Base-by-base conservation (phyloP, 345 rosid species). In the Aegle marmelos region DNA sequence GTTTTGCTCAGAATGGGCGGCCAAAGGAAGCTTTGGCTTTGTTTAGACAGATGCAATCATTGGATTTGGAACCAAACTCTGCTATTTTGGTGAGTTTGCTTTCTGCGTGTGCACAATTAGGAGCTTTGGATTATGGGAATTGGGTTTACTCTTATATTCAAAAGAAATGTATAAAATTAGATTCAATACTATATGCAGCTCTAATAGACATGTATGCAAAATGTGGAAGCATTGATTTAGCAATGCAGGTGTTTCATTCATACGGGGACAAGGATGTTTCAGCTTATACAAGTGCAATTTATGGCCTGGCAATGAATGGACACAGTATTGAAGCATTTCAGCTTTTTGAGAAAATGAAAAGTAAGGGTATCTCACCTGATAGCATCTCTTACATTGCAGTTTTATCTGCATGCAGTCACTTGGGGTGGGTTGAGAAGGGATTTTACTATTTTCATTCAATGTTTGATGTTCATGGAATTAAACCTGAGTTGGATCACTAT, bases 381-480 rank as follows among this genome's bases (percentile, higher is more conserved):
- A 76, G 79, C 41, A 57, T 85, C 68, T 79, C 83, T 13, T 85
- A 82, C 66, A 41, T 78, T 8, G 83, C 88, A 54, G 57, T 82
- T 75, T 78, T 85, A 30, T 78, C 78, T 61, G 83, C 85, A 13
- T 85, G 88, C 53, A 82, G 83, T 82, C 88, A 85, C 54, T 70
- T 80, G 17, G 88, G 88, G 33, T 82, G 76, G 77, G 82, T 85
- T 74, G 53, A 48, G 25, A 78, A 85, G 73, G 88, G 85, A 28
- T 76, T 74, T 65, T 63, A 56, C 57, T 73, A 82, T 53, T 85
- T 85, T 56, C 31, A 68, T 68, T 75, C 74, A 31, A 79, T 82
- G 85, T 16, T 66, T 39, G 65, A 28, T 56, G 72, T 77, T 72
- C 73, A 85, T 45, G 75, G 53, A 58, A 68, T 82, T 36, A 61